These are phyloP conservation scores for Tuber microsphaerosporum DNA, from an alignment of 495 filamentous ascomycete species.

Conservation along the genomic window DNA sequence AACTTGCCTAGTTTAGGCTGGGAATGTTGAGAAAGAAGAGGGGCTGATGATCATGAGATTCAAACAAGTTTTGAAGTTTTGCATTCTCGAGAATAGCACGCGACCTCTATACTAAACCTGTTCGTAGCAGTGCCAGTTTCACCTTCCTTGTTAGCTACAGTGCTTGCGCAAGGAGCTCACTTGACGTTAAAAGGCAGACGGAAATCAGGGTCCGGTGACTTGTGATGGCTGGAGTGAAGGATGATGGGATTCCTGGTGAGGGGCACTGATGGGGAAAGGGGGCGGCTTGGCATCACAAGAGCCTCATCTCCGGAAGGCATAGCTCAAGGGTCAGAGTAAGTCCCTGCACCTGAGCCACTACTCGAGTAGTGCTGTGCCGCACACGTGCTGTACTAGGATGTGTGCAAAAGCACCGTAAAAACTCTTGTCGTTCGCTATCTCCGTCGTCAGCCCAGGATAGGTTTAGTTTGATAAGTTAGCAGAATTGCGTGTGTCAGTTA, in stretches of 20 bases:
- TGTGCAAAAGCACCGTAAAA: too few relatives aligned
- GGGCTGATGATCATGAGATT: neutral
- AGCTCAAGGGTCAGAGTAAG: neutral
- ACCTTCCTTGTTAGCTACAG: neutral
- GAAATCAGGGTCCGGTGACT: neutral
- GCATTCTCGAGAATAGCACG: neutral
- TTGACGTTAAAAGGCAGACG: neutral
- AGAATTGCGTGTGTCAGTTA: too few relatives aligned
- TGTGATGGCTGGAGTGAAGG: neutral
- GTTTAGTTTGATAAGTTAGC: too few relatives aligned
- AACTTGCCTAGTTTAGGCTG: neutral
- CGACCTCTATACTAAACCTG: too few relatives aligned
- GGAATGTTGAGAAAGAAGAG: neutral
- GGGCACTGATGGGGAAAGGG: neutral
- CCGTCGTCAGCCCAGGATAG: too few relatives aligned
- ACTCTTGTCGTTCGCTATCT: too few relatives aligned
- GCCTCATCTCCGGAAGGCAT: neutral
- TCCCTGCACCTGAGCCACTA: neutral
- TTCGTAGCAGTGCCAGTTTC: neutral
- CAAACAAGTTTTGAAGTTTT: neutral
- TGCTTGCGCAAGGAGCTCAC: neutral
- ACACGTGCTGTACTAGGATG: too few relatives aligned
- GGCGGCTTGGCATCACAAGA: neutral
- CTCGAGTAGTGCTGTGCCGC: too few relatives aligned
- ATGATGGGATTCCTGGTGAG: neutral